These are phyloP conservation scores for Russula dissimulans DNA, from an alignment of 768 basidiomycete species.

Conservation along the genomic window DNA sequence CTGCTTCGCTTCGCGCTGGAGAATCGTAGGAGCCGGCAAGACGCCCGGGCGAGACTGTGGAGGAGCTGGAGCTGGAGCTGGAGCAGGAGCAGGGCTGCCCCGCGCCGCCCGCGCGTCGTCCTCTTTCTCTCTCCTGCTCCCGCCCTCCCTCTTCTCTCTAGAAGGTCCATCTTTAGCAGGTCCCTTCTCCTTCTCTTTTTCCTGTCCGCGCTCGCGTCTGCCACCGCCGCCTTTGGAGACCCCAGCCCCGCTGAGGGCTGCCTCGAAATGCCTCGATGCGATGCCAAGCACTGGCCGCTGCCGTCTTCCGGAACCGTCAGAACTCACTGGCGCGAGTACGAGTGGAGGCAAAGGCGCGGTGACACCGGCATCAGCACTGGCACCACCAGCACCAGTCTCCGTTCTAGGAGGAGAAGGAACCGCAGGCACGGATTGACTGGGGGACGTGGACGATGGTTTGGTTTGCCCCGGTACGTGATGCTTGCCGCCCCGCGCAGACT, in stretches of 20 bases:
- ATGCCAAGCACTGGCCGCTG: conserved; percentile 51
- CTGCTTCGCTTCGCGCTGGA: conserved; percentile 22
- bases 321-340: not conserved
- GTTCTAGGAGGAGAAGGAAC: conserved; percentile 5
- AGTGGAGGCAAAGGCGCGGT: conserved; percentile 16
- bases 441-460: not conserved
- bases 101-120: not conserved
- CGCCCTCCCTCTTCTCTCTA: conserved; percentile 15
- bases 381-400: not conserved
- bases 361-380: not conserved
- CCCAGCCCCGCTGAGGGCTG: conserved; percentile 57
- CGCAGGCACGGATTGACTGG: not conserved
- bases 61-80: not conserved
- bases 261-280: conserved; percentile 62
- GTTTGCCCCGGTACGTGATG: not conserved
- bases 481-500: conserved; percentile 8
- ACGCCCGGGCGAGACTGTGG: not conserved
- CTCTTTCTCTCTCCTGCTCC: conserved; percentile 2
- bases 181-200: conserved; percentile 26
- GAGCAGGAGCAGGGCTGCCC: not conserved
- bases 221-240: conserved; percentile 34
- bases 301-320: conserved; percentile 30
- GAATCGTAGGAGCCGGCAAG: conserved; percentile 20
- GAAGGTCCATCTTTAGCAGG: conserved; percentile 16
- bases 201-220: conserved; percentile 22